Percentiles rank a stretch among this genome's conserved stretches.
These are phyloP conservation scores for Salmacisia buchloeana DNA, from an alignment of 1,284 basidiomycete genomes.

Conservation along the genomic window DNA sequence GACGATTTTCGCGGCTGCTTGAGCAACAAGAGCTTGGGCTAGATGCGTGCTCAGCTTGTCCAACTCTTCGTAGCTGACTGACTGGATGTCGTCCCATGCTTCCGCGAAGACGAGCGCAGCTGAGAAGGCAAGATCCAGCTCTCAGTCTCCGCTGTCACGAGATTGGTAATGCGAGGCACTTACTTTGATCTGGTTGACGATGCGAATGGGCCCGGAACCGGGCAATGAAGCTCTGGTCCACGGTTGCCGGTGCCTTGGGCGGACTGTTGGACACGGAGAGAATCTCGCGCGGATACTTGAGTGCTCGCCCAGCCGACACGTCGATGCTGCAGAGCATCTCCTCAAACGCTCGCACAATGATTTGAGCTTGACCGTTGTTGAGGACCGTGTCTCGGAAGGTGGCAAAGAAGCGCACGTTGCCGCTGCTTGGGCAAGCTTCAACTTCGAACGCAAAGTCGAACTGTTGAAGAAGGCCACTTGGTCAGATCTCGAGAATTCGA, in stretches of 20 bases:
- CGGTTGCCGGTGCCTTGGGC: neutral
- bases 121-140: constrained; percentile 5
- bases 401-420: neutral
- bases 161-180: neutral
- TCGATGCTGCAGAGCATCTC: neutral
- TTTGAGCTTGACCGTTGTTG: neutral
- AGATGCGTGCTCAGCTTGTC: constrained; percentile 26
- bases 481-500: neutral
- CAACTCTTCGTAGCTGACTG: constrained; percentile 33
- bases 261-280: neutral
- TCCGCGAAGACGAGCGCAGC: constrained; percentile 30
- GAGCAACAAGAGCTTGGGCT: constrained; percentile 20
- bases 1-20: constrained; percentile 17
- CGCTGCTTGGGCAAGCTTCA: neutral
- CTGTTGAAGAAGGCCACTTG: neutral
- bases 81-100: constrained; percentile 14
- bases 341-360: neutral
- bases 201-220: neutral
- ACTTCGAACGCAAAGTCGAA: neutral
- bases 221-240: neutral
- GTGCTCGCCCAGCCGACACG: too few relatives aligned
- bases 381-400: neutral
- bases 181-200: neutral
- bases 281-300: neutral
- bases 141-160: neutral